phyloP scores from a whole-genome alignment of 345 rosid genomes.

The Syzygium oleosum region DNA sequence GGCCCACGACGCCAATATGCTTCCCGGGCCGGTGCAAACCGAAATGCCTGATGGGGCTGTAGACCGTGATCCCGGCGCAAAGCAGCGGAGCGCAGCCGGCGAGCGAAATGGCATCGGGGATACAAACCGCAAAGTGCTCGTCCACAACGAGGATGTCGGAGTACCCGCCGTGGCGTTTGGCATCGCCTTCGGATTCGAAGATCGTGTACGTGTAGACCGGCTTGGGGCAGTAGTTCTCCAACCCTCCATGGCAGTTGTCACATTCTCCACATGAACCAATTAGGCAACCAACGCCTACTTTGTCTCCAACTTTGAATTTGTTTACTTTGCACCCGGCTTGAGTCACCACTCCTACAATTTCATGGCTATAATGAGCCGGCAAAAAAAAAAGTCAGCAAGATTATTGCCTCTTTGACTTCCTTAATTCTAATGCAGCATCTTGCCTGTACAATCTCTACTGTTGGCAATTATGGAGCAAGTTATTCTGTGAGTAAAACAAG shows the following conservation, averaged over 20 bases:
- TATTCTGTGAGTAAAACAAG: not conserved
- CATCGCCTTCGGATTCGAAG: not conserved
- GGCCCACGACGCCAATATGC: constrained; percentile 6
- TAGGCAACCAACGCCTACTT: constrained; percentile 5
- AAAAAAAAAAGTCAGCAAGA: not conserved
- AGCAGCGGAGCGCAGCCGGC: constrained; percentile 5
- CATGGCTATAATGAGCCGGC: not conserved
- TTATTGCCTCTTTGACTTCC: not conserved
- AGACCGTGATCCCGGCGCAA: constrained; percentile 7
- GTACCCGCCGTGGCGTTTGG: constrained; percentile 5
- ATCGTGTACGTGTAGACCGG: not conserved
- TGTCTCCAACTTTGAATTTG: constrained; percentile 11
- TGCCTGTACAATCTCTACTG: not conserved
- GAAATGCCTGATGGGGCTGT: constrained; percentile 2
- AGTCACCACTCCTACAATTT: constrained; percentile 11
- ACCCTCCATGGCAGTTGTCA: not conserved
- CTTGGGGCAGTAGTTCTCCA: constrained; percentile 12
- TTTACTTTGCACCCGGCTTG: constrained; percentile 7
- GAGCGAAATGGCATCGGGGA: not conserved
- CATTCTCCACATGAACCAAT: constrained; percentile 9
- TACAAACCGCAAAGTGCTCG: constrained; percentile 1
- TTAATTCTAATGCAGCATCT: not conserved
- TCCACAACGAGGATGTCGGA: constrained; percentile 7
- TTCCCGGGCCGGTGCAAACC: constrained; percentile 1
- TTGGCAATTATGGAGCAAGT: not conserved